These are phyloP conservation scores for Schwanniomyces etchellsii DNA, from an alignment of 1,139 yeast species.

Conservation along the genomic window DNA sequence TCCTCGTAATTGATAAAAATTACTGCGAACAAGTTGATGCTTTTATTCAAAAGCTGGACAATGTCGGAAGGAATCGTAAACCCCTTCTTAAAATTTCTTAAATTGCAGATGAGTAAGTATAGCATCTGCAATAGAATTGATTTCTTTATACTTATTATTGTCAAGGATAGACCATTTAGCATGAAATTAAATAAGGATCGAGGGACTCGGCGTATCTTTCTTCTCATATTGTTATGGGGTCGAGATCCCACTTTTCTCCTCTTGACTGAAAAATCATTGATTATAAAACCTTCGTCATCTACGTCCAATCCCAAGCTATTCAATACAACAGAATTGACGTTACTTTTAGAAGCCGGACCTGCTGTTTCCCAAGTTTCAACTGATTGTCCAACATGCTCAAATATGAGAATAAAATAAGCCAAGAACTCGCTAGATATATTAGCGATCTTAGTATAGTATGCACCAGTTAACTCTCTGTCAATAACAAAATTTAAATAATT, in stretches of 20 bases:
- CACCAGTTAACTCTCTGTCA: conserved; percentile 36
- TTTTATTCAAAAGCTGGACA: conserved; percentile 19
- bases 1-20: conserved; percentile 33
- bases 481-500: conserved; percentile 43
- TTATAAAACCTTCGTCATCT: conserved; percentile 45
- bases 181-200: conserved; percentile 38
- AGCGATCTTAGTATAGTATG: conserved; percentile 31
- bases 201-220: conserved; percentile 25
- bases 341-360: conserved; percentile 7
- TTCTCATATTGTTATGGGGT: conserved; percentile 6
- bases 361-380: conserved; percentile 9
- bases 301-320: conserved; percentile 29
- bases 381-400: conserved; percentile 26
- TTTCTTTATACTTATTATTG: conserved; percentile 42
- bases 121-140: conserved; percentile 41
- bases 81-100: conserved; percentile 26
- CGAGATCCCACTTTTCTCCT: conserved; percentile 19
- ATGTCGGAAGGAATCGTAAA: conserved; percentile 8
- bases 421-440: conserved; percentile 36
- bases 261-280: conserved; percentile 41
- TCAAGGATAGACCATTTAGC: conserved; percentile 41
- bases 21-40: conserved; percentile 33
- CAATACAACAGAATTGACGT: conserved; percentile 21
- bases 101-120: conserved; percentile 35
- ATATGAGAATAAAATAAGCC: conserved; percentile 33